Evolutionary conservation across 345 rosid species (phyloP).

Genomic region (Syzygium jambos): DNA sequence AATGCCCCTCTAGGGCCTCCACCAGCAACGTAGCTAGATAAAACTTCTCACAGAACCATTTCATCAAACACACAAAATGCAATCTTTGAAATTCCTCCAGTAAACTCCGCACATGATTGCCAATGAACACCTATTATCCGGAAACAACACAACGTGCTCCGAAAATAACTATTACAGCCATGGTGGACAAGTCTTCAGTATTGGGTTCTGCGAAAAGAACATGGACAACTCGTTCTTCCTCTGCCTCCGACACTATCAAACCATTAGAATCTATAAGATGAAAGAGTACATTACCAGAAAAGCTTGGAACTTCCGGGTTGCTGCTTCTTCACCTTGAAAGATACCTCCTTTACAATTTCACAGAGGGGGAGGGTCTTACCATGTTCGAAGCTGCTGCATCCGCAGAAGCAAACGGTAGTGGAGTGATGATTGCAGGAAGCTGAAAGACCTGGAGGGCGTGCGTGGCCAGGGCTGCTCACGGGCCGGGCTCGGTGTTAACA

Average conservation of each 20-base stretch:
- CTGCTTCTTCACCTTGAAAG: neutral
- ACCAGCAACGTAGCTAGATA: neutral
- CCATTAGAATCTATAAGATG: neutral
- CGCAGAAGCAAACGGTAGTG: neutral
- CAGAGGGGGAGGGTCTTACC: neutral
- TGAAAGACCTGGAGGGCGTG: neutral
- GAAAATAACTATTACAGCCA: neutral
- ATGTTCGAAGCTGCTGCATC: neutral
- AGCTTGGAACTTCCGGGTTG: neutral
- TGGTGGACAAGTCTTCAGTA: neutral
- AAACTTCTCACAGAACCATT: neutral
- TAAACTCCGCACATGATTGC: neutral
- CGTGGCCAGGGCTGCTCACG: neutral
- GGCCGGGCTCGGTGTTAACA: neutral
- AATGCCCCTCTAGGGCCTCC: neutral
- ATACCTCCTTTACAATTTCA: neutral
- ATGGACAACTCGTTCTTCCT: neutral
- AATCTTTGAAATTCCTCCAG: neutral
- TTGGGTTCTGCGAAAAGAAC: neutral
- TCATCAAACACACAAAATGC: neutral
- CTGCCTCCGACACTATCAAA: neutral
- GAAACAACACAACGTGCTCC: neutral
- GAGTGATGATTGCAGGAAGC: neutral
- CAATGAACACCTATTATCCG: neutral
- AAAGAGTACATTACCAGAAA: neutral